These are phyloP conservation scores for Diospyros kaki DNA, from an alignment of 148 eudicot species.

Conservation along the genomic window DNA sequence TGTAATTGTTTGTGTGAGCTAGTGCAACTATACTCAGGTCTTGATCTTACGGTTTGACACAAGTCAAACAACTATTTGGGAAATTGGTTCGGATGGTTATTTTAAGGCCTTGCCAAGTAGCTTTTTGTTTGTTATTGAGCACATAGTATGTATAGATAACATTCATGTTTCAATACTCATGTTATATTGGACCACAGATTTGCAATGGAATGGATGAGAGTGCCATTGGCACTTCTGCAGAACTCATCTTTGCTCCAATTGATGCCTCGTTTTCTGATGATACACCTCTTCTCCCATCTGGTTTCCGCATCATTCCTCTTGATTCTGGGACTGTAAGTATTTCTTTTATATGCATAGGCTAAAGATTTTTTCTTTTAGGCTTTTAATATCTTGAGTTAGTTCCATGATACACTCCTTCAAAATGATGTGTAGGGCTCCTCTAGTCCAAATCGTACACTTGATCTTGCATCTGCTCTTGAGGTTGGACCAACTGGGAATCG, in stretches of 20 bases:
- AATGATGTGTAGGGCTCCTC: slow-evolving; percentile 54
- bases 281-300: slow-evolving; percentile 93
- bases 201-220: slow-evolving; percentile 89
- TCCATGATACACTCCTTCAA: neutral
- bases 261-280: slow-evolving; percentile 91
- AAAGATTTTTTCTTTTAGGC: neutral
- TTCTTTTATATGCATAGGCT: neutral
- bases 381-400: neutral
- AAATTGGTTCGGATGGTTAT: neutral
- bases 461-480: slow-evolving; percentile 88
- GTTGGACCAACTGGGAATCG: slow-evolving; percentile 55
- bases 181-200: slow-evolving; percentile 35
- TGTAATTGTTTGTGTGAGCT: neutral
- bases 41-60: too few species aligned
- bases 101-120: neutral
- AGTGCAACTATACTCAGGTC: too few species aligned
- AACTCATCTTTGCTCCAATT: slow-evolving; percentile 87
- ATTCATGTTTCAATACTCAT: neutral
- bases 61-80: too few species aligned
- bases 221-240: slow-evolving; percentile 71
- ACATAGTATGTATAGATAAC: neutral
- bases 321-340: slow-evolving; percentile 47
- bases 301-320: slow-evolving; percentile 83
- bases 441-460: slow-evolving; percentile 86
- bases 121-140: neutral